Evolutionary conservation across 2,329 filamentous ascomycete genomes (phyloP), one percentile per base, ranked within the genome.

Genomic region (Anthostomella pinea): DNA sequence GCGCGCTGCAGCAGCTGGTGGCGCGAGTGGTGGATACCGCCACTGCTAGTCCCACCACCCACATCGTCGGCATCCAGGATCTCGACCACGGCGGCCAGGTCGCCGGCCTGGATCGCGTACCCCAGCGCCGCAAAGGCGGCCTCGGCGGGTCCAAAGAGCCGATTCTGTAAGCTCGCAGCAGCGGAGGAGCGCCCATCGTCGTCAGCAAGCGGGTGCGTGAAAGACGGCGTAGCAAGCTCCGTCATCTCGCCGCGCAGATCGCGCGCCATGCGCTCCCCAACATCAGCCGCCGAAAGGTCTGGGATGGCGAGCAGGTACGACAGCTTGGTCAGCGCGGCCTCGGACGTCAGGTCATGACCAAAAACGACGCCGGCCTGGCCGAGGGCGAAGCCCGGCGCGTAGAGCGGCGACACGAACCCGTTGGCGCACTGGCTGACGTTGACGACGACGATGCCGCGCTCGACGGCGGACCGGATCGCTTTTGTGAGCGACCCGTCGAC

Each of bases 391-490:
- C 81, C 85, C 0, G 85, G 79, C 2, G 84, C 85, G 64, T 88
- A 89, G n/a, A 88, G 72, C 3, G 85, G 83, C 33, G 79, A 86
- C 14, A 88, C 85, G 53, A 84, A 85, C 27, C 85, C 85, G 42
- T 77, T 83, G 51, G 83, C 75, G 71, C 90, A 96, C 67, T 96
- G 90, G 33, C 87, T 94, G 42, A 96, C 83, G 58, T 94, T 95
- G 49, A 95, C 87, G 41, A 96, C 83, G 40, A 93, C 80, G 47
- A 93, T 82, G 23, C 87, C 89, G 40, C 87, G 78, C 56, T 82
- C 71, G 25, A 95, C 87, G 15, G 87, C 89, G 27, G 81, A 77
- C 13, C 79, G 75, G 53, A 95, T 80, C 31, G 91, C 85, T 36
- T 80, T 80, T 11, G 85, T 89, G 59, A 95, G 75, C 33, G 79